Evolutionary conservation across 2,329 filamentous ascomycete genomes (phyloP).

Genomic region (Alternaria gaisen): DNA sequence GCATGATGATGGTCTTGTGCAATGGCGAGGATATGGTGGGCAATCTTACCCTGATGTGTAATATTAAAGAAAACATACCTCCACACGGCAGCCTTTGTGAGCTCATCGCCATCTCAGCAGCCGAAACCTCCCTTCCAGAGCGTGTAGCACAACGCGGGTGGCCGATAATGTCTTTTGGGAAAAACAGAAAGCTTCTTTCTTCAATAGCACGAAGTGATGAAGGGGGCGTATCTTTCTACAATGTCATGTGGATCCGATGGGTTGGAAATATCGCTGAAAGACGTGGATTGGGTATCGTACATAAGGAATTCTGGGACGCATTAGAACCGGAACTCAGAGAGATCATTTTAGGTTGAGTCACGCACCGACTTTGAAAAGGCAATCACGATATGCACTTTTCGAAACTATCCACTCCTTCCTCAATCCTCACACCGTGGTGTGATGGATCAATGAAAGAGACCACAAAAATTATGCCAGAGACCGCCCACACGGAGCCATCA

Average conservation of each 20-base stretch:
- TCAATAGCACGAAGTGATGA: no score
- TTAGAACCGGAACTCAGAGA: not conserved
- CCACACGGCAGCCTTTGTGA: not conserved
- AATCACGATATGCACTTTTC: not conserved
- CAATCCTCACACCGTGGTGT: not conserved
- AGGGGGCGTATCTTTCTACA: no score
- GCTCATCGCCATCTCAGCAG: not conserved
- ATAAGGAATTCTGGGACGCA: not conserved
- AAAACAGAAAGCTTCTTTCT: no score
- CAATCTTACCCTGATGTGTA: not conserved
- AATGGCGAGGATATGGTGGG: not conserved
- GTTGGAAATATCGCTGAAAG: not conserved
- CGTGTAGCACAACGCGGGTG: not conserved
- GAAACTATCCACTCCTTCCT: slow-evolving; percentile 5
- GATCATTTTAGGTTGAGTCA: not conserved
- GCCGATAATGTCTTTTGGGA: not conserved
- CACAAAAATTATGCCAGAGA: slow-evolving; percentile 21
- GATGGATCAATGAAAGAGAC: slow-evolving; percentile 11
- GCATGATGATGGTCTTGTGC: not conserved
- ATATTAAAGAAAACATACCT: not conserved
- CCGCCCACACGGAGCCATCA: slow-evolving; percentile 13
- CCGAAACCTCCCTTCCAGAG: not conserved
- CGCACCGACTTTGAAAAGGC: not conserved
- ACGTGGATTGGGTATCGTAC: not conserved
- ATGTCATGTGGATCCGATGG: no score